These are phyloP conservation scores for Suillus occidentalis DNA, from an alignment of 768 basidiomycete species.

Conservation along the genomic window DNA sequence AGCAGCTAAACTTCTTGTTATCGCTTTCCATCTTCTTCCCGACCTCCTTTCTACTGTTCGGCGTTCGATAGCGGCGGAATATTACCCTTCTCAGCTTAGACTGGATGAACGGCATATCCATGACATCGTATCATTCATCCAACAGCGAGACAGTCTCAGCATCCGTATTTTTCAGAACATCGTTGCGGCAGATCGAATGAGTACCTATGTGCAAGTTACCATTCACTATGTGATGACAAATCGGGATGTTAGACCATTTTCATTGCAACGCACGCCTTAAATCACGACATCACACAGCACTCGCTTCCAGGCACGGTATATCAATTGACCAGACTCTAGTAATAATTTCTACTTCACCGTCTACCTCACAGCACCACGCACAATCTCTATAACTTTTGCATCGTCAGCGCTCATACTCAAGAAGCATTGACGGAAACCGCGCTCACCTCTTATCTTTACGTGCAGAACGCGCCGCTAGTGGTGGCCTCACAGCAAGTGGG, in stretches of 20 bases:
- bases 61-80: background rate
- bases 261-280: background rate
- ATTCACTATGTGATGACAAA: background rate
- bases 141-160: no score
- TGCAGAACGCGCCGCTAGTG: background rate
- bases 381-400: no score
- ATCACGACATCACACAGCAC: background rate
- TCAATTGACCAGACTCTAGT: background rate
- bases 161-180: background rate
- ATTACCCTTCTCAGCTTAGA: background rate
- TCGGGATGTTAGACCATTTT: background rate
- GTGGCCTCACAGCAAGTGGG: background rate
- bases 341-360: background rate
- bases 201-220: background rate
- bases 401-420: background rate
- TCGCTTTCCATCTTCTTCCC: background rate
- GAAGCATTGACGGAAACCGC: background rate
- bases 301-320: background rate
- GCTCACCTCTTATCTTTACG: background rate
- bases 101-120: background rate
- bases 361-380: no score
- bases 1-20: background rate
- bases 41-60: background rate
- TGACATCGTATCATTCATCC: no score
- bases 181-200: background rate